Evolutionary conservation across 2,329 filamentous ascomycete genomes (phyloP).

Genomic region (Lanzia echinophila): DNA sequence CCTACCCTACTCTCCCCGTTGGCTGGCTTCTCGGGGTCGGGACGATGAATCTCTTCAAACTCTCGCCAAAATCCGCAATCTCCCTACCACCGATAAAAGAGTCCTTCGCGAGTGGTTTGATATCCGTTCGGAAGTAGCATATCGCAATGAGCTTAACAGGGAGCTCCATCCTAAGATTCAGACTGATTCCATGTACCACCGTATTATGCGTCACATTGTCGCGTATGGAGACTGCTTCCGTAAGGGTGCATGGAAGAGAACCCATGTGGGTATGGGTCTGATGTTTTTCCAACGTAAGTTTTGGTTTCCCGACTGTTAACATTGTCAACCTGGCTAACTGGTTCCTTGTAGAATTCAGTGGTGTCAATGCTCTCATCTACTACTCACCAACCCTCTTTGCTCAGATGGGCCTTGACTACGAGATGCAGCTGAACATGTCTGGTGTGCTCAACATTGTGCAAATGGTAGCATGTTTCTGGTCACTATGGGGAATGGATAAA

Average conservation of each 20-base stretch:
- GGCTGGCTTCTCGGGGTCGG: constrained; percentile 39
- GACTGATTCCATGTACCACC: no score
- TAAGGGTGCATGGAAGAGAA: no score
- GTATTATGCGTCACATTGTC: no score
- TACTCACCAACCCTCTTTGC: constrained; percentile 50
- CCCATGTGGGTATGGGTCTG: no score
- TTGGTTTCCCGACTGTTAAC: constrained; percentile 14
- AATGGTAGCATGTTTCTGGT: constrained; percentile 39
- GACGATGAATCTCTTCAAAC: constrained; percentile 43
- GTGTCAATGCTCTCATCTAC: constrained; percentile 42
- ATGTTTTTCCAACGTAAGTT: no score
- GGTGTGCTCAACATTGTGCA: background rate
- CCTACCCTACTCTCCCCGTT: constrained; percentile 39
- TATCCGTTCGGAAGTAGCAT: no score
- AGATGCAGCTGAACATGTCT: constrained; percentile 43
- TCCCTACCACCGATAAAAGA: constrained; percentile 31
- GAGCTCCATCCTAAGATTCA: no score
- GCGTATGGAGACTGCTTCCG: no score
- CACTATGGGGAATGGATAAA: constrained; percentile 57
- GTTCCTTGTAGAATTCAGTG: constrained; percentile 43
- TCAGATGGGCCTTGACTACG: constrained; percentile 36
- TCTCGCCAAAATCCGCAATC: constrained; percentile 32
- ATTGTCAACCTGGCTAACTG: constrained; percentile 35
- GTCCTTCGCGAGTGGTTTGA: constrained; percentile 37
- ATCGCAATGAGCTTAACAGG: no score